Evolutionary conservation across 1,284 basidiomycete species (phyloP).

Genomic region (Pyrrhoderma noxium): DNA sequence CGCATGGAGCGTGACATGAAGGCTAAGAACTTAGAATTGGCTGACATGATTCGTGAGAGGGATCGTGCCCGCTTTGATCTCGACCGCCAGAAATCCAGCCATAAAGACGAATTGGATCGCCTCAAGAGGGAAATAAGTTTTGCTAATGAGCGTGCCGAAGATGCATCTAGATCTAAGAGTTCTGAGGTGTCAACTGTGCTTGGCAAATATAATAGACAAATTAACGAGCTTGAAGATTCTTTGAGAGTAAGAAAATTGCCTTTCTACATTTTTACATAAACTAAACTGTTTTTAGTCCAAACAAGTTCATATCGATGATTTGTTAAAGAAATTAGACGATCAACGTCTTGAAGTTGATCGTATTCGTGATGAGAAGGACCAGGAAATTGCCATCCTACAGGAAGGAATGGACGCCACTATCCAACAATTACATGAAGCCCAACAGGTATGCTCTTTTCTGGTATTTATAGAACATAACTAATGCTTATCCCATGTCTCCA

Average conservation of each 20-base stretch:
- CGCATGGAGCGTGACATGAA: slow-evolving; percentile 98
- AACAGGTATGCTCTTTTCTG: slow-evolving; percentile 50
- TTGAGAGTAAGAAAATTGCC: slow-evolving; percentile 56
- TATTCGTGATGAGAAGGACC: slow-evolving; percentile 91
- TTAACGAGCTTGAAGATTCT: slow-evolving; percentile 92
- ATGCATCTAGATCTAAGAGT: slow-evolving; percentile 86
- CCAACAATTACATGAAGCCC: slow-evolving; percentile 81
- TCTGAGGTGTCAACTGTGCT: slow-evolving; percentile 88
- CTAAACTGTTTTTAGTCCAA: slow-evolving; percentile 54
- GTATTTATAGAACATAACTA: background rate
- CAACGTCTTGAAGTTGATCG: slow-evolving; percentile 72
- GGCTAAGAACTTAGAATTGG: slow-evolving; percentile 95
- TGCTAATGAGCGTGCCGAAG: slow-evolving; percentile 97
- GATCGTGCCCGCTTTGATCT: slow-evolving; percentile 95
- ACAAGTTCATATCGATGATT: slow-evolving; percentile 90
- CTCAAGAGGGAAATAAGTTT: slow-evolving; percentile 90
- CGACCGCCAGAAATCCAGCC: slow-evolving; percentile 89
- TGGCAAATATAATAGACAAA: slow-evolving; percentile 92
- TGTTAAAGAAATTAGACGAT: slow-evolving; percentile 73
- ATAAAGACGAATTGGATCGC: slow-evolving; percentile 95
- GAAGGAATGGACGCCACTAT: slow-evolving; percentile 95
- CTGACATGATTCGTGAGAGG: slow-evolving; percentile 98
- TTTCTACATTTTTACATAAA: slow-evolving; percentile 1
- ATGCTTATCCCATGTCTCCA: slow-evolving; percentile 28
- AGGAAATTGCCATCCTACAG: slow-evolving; percentile 92